These are phyloP conservation scores for Kingdonia uniflora DNA, from an alignment of 164 flowering plant species.

Conservation along the genomic window DNA sequence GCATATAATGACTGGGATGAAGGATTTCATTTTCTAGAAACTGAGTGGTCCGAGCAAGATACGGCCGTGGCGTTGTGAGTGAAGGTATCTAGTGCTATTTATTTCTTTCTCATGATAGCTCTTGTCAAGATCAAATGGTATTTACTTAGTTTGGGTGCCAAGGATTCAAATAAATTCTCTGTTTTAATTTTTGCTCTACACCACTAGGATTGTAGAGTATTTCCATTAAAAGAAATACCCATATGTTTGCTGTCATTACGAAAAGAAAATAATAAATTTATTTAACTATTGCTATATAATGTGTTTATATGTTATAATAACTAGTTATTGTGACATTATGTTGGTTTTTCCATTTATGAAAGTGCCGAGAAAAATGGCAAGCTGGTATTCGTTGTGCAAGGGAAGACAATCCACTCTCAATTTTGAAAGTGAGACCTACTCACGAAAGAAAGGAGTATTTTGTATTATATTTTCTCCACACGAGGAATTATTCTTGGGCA, in stretches of 20 bases:
- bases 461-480: slow-evolving; percentile 74
- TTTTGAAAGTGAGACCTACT: slow-evolving; percentile 75
- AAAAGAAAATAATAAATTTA: too few species aligned
- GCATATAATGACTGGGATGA: slow-evolving; percentile 25
- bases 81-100: slow-evolving; percentile 42
- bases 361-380: slow-evolving; percentile 98
- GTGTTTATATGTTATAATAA: background rate
- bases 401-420: slow-evolving; percentile 79
- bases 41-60: slow-evolving; percentile 46
- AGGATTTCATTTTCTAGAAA: slow-evolving; percentile 23
- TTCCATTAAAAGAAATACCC: too few species aligned
- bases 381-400: slow-evolving; percentile 81
- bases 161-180: too few species aligned
- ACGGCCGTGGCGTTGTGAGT: slow-evolving; percentile 78
- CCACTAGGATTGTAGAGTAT: background rate
- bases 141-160: too few species aligned
- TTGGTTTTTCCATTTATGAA: slow-evolving; percentile 15
- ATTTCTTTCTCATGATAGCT: background rate
- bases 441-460: slow-evolving; percentile 70
- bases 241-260: too few species aligned
- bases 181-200: too few species aligned
- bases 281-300: background rate
- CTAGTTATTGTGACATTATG: background rate
- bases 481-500: slow-evolving; percentile 85
- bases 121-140: background rate